phyloP scores from a whole-genome alignment of 2,329 filamentous ascomycete species.

The Aspergillus nomiae region DNA sequence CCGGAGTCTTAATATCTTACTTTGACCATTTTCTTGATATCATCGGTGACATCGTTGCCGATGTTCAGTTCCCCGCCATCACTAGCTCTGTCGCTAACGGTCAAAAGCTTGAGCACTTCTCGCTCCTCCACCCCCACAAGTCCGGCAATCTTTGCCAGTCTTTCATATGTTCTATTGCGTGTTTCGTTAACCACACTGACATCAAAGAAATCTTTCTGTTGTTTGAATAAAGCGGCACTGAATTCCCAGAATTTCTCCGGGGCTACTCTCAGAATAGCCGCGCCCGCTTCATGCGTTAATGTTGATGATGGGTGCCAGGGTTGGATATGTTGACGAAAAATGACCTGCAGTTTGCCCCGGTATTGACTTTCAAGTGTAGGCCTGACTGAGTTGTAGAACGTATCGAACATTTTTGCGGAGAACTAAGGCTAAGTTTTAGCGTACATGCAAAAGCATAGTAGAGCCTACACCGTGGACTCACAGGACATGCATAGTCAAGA shows the following conservation, averaged over 20 bases:
- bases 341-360: slow-evolving; percentile 64
- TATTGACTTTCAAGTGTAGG: slow-evolving; percentile 66
- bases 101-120: slow-evolving; percentile 69
- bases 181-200: slow-evolving; percentile 79
- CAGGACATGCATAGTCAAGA: slow-evolving; percentile 88
- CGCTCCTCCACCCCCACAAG: slow-evolving; percentile 68
- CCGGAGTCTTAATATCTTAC: slow-evolving; percentile 40
- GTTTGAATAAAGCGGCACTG: slow-evolving; percentile 66
- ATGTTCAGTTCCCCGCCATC: slow-evolving; percentile 70
- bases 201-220: slow-evolving; percentile 81
- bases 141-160: slow-evolving; percentile 73
- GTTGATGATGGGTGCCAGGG: slow-evolving; percentile 92
- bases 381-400: slow-evolving; percentile 67
- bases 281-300: slow-evolving; percentile 70
- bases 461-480: slow-evolving; percentile 26
- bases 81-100: slow-evolving; percentile 67
- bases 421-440: slow-evolving; percentile 46
- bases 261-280: slow-evolving; percentile 73
- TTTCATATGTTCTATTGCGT: slow-evolving; percentile 78
- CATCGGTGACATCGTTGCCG: slow-evolving; percentile 81
- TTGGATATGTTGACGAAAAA: slow-evolving; percentile 91
- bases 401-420: slow-evolving; percentile 74
- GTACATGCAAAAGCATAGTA: background rate
- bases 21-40: slow-evolving; percentile 83
- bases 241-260: slow-evolving; percentile 80